Evolutionary conservation across 139 green algal genomes (phyloP).

Genomic region (Mesotaenium endlicherianum): DNA sequence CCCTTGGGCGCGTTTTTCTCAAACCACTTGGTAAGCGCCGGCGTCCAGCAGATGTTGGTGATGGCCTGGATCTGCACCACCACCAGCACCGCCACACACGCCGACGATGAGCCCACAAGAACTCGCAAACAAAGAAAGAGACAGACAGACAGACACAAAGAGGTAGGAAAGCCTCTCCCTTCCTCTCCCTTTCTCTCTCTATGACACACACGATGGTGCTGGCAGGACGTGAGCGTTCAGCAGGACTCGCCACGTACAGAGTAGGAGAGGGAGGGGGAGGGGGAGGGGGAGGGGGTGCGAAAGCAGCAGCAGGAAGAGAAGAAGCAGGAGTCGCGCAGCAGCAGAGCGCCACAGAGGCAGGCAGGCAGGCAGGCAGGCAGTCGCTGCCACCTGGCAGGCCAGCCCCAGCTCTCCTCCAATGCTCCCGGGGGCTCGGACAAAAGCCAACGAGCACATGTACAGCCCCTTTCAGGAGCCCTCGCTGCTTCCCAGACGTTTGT

Average conservation of each 20-base stretch:
- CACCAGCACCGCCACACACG: background rate
- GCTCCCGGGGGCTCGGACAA: no score
- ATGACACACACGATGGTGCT: no score
- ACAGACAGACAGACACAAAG: background rate
- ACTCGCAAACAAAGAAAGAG: background rate
- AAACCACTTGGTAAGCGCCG: background rate
- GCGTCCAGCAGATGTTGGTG: background rate
- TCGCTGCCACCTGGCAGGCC: no score
- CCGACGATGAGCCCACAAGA: background rate
- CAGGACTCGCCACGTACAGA: background rate
- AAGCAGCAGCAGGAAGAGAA: background rate
- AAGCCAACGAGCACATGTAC: no score
- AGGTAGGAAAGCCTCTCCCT: no score
- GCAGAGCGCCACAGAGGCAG: no score
- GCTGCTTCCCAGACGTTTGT: no score
- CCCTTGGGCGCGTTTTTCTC: constrained; percentile 2
- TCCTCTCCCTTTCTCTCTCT: no score
- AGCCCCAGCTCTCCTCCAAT: no score
- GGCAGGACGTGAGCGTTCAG: no score
- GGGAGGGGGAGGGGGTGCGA: background rate
- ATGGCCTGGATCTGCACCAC: background rate
- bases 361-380: no score
- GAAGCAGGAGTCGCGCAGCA: background rate
- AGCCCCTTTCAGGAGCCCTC: no score
- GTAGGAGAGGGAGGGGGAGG: background rate